Conservation (phyloP, 1,139 yeast species). For the Arxiozyma slooffiae region DNA sequence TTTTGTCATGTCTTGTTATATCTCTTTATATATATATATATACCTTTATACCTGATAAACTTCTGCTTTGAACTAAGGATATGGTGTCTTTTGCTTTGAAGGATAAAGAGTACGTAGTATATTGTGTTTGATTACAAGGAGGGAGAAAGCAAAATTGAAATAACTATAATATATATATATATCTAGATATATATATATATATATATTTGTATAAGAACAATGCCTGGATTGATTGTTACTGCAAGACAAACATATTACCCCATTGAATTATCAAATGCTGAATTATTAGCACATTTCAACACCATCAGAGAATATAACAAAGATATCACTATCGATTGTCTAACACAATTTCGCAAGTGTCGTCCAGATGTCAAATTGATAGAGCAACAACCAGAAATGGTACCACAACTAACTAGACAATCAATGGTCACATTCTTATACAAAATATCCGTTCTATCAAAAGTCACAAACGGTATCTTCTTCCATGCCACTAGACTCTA, state of each 20-base stretch:
- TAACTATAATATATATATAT: too few species aligned
- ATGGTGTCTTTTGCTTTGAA: too few species aligned
- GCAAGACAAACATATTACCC: conserved; percentile 40
- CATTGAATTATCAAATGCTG: conserved; percentile 40
- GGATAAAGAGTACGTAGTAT: too few species aligned
- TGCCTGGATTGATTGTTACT: conserved; percentile 30
- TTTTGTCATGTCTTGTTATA: too few species aligned
- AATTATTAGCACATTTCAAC: conserved; percentile 39
- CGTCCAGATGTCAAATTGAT: conserved; percentile 47
- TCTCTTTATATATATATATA: too few species aligned
- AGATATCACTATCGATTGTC: conserved; percentile 40
- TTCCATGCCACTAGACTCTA: conserved; percentile 49
- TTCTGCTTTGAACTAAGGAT: too few species aligned
- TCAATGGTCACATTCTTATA: conserved; percentile 49
- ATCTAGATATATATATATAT: too few species aligned
- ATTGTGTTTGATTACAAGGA: too few species aligned
- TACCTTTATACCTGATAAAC: too few species aligned
- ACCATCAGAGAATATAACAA: conserved; percentile 43
- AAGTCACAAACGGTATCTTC: conserved; percentile 51
- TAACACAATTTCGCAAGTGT: conserved; percentile 31
- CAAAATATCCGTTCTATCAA: conserved; percentile 49
- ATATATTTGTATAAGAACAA: background rate
- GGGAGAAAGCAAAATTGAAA: background rate
- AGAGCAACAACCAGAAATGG: conserved; percentile 55
- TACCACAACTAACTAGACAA: conserved; percentile 38